Conservation (phyloP, 2,329 filamentous ascomycete genomes). For the Botrytis hyacinthi region DNA sequence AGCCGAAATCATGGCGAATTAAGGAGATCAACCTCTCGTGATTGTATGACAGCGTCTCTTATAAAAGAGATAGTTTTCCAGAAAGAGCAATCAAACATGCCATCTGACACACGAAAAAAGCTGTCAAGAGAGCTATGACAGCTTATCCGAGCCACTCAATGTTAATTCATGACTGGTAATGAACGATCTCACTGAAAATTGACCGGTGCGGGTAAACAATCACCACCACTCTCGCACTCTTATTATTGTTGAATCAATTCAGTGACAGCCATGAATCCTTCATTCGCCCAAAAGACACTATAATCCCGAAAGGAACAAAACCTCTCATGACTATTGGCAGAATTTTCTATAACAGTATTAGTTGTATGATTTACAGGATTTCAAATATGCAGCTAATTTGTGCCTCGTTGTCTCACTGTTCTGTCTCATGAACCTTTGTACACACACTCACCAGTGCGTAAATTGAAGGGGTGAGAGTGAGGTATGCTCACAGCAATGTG, state of each 20-base stretch:
- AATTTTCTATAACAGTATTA: not conserved
- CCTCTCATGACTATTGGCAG: not conserved
- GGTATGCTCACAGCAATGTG: not conserved
- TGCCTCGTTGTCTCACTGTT: not conserved
- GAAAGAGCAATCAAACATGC: not conserved
- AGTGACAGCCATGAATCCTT: not conserved
- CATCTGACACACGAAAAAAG: not conserved
- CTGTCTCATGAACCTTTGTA: not conserved
- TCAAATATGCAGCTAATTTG: not conserved
- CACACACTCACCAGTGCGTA: no score
- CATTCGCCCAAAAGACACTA: not conserved
- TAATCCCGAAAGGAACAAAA: not conserved
- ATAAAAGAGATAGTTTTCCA: not conserved
- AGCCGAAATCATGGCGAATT: not conserved
- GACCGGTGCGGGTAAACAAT: not conserved
- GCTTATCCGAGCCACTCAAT: not conserved
- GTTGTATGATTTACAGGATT: not conserved
- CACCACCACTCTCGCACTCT: not conserved
- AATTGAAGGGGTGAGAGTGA: not conserved
- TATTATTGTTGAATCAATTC: no score
- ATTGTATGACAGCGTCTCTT: not conserved
- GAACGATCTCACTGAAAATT: not conserved
- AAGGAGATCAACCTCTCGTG: not conserved
- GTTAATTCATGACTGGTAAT: not conserved
- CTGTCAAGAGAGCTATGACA: no score